A percentile compares a stretch with the other conserved stretches of the same genome.
phyloP scores from a whole-genome alignment of 805 yeast genomes.

The Lipomyces japonicus region DNA sequence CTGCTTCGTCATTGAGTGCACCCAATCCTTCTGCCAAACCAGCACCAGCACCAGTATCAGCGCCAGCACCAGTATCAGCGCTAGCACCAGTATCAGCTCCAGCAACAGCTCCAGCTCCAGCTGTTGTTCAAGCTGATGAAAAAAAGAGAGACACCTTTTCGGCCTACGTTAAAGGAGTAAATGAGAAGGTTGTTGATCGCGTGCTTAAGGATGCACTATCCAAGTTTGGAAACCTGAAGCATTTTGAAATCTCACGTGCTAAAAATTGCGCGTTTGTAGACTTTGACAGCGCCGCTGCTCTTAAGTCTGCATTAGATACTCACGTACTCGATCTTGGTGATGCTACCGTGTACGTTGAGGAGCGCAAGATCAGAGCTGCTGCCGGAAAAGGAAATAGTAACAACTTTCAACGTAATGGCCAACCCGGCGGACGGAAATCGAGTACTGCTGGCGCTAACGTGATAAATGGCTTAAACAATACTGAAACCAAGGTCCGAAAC shows the following conservation, averaged over 20 bases:
- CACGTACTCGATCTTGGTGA: constrained; percentile 33
- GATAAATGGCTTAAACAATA: no score
- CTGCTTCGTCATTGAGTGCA: constrained; percentile 15
- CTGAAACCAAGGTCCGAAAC: constrained; percentile 1
- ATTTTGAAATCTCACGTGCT: constrained; percentile 36
- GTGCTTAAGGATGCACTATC: constrained; percentile 35
- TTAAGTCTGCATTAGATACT: constrained; percentile 35
- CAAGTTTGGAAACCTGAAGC: constrained; percentile 36
- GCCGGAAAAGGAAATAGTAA: background rate
- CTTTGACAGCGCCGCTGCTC: constrained; percentile 34
- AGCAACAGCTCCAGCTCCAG: constrained; percentile 17
- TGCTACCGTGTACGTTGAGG: constrained; percentile 34
- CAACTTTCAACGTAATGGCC: background rate
- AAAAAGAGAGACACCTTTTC: constrained; percentile 33
- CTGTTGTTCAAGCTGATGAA: background rate
- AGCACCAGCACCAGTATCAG: constrained; percentile 31
- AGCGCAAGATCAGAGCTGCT: constrained; percentile 34
- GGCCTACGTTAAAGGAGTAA: constrained; percentile 39
- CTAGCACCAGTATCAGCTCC: constrained; percentile 15
- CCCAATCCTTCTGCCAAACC: constrained; percentile 36
- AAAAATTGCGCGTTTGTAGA: constrained; percentile 41
- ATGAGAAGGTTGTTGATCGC: constrained; percentile 31
- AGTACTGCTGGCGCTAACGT: background rate
- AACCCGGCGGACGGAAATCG: background rate
- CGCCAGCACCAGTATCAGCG: constrained; percentile 6